Evolutionary conservation across 768 basidiomycete genomes (phyloP), one percentile per base, ranked within the genome.

Genomic region (Pulveroboletus sp.): DNA sequence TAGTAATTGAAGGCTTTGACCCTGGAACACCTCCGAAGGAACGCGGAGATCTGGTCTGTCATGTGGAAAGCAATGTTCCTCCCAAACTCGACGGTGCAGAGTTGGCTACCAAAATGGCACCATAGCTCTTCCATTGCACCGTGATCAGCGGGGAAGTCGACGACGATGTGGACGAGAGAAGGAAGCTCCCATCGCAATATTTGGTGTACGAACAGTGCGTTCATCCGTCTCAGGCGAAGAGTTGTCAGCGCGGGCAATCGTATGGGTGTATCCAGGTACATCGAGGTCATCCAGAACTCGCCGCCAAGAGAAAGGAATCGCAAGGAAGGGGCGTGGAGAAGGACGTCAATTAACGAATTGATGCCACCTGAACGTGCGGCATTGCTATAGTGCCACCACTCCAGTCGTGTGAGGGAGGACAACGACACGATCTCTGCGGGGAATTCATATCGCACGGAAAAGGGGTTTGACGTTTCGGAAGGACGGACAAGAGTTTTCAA

Each of bases 311-410:
- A 71, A 44, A 86, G 78, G 57, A 79, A 85, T 42, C 74, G 71
- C 41, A 86, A 59, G 50, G 77, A 79, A 7, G 85, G 82, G 4
- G 82, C 63, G 39, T 65, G 68, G 9, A 62, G 67, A 22, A 87
- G 73, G 50, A 83, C 79, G 44, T 75, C 66, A 3, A 61, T 58
- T 35, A 87, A 68, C 7, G 77, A 81, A 63, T 86, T 86, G 51
- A 86, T 80, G 6, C 84, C 85, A 2, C 83, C 83, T 16, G 80
- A 73, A 38, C 79, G 74, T 32, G 80, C 77, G 19, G 84, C 83
- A 62, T 66, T 62, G 51, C 64, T 69, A 55, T 78, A 63, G 58
- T 85, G 76, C 81, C 82, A 85, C 83, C 83, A 86, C 42, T 86
- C 83, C 26, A 87, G 73, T 23, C 83, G 78, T 37, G 75, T 77